A percentile compares a stretch with the other conserved stretches of the same genome.
Conservation (phyloP, 2,329 filamentous ascomycete species). For the Basipetospora sp. region DNA sequence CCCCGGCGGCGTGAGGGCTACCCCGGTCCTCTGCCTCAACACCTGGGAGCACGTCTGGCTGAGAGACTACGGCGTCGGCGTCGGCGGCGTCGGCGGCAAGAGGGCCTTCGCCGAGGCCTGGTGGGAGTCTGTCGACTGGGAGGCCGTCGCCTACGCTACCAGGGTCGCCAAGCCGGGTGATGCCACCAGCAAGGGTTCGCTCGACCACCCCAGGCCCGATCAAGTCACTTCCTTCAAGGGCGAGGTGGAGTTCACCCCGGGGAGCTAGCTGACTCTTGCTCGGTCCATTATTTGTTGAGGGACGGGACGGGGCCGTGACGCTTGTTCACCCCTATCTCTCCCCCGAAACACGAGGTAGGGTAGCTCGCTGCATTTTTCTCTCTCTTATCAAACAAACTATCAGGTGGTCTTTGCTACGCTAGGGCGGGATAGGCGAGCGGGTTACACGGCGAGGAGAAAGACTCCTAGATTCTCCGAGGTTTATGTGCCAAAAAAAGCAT, state of each 20-base stretch:
- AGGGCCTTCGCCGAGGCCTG: slow-evolving; percentile 58
- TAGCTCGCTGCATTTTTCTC: too few relatives aligned
- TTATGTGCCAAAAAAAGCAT: neutral
- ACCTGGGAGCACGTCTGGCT: slow-evolving; percentile 95
- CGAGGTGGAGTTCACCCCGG: neutral
- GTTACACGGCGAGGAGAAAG: too few relatives aligned
- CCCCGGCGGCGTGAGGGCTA: slow-evolving; percentile 52
- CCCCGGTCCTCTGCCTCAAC: slow-evolving; percentile 77
- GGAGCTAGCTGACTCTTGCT: too few relatives aligned
- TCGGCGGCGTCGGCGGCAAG: slow-evolving; percentile 55
- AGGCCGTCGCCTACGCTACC: slow-evolving; percentile 39
- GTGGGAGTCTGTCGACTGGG: slow-evolving; percentile 86
- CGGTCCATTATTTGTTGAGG: too few relatives aligned
- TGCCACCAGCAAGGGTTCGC: neutral
- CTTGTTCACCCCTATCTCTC: too few relatives aligned
- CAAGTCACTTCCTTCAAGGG: neutral
- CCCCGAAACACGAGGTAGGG: too few relatives aligned
- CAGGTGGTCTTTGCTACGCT: neutral
- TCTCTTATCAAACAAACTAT: too few relatives aligned
- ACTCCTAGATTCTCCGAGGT: too few relatives aligned
- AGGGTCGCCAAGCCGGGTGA: neutral
- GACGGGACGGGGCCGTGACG: too few relatives aligned
- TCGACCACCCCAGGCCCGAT: slow-evolving; percentile 1
- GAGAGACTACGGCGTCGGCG: slow-evolving; percentile 55
- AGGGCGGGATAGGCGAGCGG: too few relatives aligned